Base-by-base conservation (phyloP, 768 basidiomycete genomes). In the Agrocybe pediades region DNA sequence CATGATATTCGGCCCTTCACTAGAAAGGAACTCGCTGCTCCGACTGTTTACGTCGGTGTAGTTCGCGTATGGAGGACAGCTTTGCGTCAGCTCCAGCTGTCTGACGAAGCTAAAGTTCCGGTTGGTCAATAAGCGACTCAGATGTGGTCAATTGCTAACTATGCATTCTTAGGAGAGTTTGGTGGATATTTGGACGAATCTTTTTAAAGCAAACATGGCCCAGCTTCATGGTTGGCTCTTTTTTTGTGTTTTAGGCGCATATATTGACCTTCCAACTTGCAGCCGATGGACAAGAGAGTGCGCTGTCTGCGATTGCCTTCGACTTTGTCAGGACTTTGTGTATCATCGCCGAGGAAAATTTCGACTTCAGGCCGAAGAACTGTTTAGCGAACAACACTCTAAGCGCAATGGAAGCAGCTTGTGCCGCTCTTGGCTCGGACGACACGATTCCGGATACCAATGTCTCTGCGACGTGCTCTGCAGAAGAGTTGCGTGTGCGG, bases 1-100 rank as follows among this genome's bases (percentile, higher is more conserved):
- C 68, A 73, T 15, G 85, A 87, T 57, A 69, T 90, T 26, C 74
- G 83, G 19, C 67, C 76, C n/a, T 68, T 92, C 55, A 82, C 76
- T 6, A 68, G 72, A 33, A 79, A 83, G 11, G 87, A 91, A 60
- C 63, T 90, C 36, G 67, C 75, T 16, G 70, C 68, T 50, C 73
- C 75, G 6, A 83, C 79, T 72, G 73, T 84, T 11, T 81, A 85
- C 57, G 66, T 78, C 1, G 76, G 75, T 7, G 56, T 88, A 44
- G 65, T 86, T 27, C 70, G 73, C 5, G 65, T 83, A 4, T 89
- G 86, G 86, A 79, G 63, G 65, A 69, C 73, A 57, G 68, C 79
- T 20, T 46, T 80, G 55, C 65, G 68, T 23, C 67, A 66, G 51
- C 62, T 88, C 41, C 74, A 79, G 54, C 69, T 83, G 57, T 65